Base-by-base conservation (phyloP, 345 rosid genomes). In the Microthlaspi erraticum region DNA sequence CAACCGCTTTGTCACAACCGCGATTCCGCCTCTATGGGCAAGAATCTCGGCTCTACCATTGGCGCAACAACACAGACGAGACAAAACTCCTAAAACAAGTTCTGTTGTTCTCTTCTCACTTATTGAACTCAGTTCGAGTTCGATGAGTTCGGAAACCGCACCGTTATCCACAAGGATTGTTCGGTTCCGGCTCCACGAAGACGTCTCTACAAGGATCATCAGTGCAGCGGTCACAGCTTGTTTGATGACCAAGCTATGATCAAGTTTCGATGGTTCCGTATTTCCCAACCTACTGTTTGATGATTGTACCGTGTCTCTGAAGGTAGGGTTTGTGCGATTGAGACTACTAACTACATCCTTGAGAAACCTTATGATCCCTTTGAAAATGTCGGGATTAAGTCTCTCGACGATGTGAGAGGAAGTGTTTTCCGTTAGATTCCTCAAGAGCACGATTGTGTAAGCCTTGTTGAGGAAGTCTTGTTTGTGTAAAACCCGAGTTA, bases 21-120 rank as follows among this genome's bases (percentile, higher is more conserved):
- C 89, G 8, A 90, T 31, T 31, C 88, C 86, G 0, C 80, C 83
- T 26, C 72, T 74, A 41, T 93, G 97, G 2, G 70, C 77, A 34
- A 88, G 68, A 26, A 84, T 80, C 81, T 83, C 64, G 0, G 86
- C 90, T 52, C 97, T 81, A 58, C 97, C 97, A 1, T 87, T 81
- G 0, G 96, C 92, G 10, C 85, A 79, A 17, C 82, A 87, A 71
- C 98, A 93, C 14, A 93, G 43, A 39, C 82, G 80, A 64, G 72
- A 75, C 49, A 93, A 23, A n/a, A 83, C 66, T 6, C 89, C 86
- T 7, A 88, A 50, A 42, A 74, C 76, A 7, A 85, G 78, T 75
- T 93, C 90, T 0, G 97, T 87, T 4, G 79, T 88, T 73, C 79
- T 69, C 53, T 76, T 76, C 60, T 63, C 75, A 10, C 77, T 83